Conservation (phyloP, 2,329 filamentous ascomycete species). For the Hyphodiscus sp. region DNA sequence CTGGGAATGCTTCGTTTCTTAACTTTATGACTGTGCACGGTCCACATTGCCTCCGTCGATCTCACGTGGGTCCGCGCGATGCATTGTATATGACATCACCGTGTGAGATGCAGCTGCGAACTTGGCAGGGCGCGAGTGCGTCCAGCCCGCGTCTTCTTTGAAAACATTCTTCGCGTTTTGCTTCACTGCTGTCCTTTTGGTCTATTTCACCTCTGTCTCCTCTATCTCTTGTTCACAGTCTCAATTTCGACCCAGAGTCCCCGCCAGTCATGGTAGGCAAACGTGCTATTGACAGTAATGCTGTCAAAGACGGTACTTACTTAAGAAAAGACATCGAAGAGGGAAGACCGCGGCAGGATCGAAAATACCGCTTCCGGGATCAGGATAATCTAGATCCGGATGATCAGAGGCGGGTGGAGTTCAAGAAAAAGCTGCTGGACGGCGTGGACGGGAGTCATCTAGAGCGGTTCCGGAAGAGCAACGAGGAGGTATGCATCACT, state of each 20-base stretch:
- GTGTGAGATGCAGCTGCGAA: too few relatives aligned
- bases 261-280: background rate
- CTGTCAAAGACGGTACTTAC: background rate
- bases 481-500: conserved; percentile 14
- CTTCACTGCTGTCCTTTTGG: background rate
- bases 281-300: background rate
- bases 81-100: too few relatives aligned
- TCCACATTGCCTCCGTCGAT: too few relatives aligned
- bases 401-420: conserved; percentile 19
- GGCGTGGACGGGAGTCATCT: conserved; percentile 12
- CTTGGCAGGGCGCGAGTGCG: too few relatives aligned
- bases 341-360: conserved; percentile 12
- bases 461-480: conserved; percentile 16
- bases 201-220: background rate
- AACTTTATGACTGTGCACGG: too few relatives aligned
- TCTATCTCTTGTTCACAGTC: background rate
- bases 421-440: conserved; percentile 17
- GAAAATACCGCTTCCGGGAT: conserved; percentile 20
- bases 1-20: too few relatives aligned
- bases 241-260: background rate
- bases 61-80: too few relatives aligned
- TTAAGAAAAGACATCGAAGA: conserved; percentile 4
- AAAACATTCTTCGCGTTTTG: background rate
- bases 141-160: background rate
- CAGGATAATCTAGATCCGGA: conserved; percentile 15